phyloP scores from a whole-genome alignment of 129 eudicot species.

The Saposhnikovia divaricata region DNA sequence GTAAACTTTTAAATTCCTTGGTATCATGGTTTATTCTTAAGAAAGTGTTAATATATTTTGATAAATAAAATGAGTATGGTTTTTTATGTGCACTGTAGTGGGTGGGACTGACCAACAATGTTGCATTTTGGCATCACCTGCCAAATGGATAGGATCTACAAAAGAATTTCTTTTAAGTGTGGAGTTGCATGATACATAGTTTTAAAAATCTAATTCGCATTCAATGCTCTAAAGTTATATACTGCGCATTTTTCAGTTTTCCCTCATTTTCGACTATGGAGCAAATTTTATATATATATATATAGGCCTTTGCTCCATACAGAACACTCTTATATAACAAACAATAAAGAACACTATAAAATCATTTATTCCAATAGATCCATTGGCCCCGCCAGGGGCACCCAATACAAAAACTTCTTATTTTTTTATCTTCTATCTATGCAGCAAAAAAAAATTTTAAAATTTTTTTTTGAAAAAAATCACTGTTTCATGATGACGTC shows the following conservation, averaged over 20 bases:
- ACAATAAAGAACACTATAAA: no score
- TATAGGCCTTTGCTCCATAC: no score
- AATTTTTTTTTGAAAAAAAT: no score
- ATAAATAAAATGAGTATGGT: not conserved
- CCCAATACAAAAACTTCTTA: no score
- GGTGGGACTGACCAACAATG: not conserved
- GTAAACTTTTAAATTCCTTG: not conserved
- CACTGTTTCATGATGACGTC: no score
- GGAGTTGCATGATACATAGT: not conserved
- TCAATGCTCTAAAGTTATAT: not conserved
- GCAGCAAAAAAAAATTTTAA: no score
- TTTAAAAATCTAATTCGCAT: not conserved
- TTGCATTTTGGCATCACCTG: not conserved
- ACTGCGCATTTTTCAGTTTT: not conserved
- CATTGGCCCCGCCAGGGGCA: no score
- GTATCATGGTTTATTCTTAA: not conserved
- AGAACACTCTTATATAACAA: no score
- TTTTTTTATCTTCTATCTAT: no score
- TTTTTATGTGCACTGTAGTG: not conserved
- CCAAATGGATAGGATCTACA: not conserved
- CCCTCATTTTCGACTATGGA: not conserved
- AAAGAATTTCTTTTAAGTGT: not conserved
- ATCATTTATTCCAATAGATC: no score
- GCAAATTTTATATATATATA: not conserved
- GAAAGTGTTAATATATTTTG: not conserved